Base-by-base conservation (phyloP, 2,329 filamentous ascomycete species). In the Trichoderma citrinoviride region DNA sequence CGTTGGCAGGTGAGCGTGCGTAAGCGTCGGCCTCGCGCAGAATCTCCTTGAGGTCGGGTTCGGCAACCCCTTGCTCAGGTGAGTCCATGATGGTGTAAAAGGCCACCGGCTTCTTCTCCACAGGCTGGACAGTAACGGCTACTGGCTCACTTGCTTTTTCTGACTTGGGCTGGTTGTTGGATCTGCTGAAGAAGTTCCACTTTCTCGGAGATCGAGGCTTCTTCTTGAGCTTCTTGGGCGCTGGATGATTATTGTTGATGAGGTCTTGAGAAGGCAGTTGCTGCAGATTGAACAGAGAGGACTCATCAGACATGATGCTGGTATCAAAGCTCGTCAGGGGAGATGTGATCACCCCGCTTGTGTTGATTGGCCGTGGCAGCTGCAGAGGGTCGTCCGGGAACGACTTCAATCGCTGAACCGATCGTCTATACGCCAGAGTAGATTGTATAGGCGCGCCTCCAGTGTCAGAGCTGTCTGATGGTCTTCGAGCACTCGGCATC, bases 1-100 rank as follows among this genome's bases (percentile, higher is more conserved):
- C 29, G 17, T 64, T 53, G 17, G 65, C 71, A 2, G 69, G 67
- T 5, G 71, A 69, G 47, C 70, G 67, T 1, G 68, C 67, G 21
- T 77, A 76, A 29, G 77, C 76, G 47, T 80, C 78, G 14, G 81
- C 84, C 69, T 84, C 82, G 21, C 82, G 80, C 27, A 86, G 73
- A 17, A 85, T 79, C 33, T 83, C 80, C 40, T 76, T 75, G 5
- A 79, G 72, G 54, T 77, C 75, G 0, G 74, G 70, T 19, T 80
- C 79, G 7, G 80, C 73, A 54, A 84, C 79, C 70, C 84, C 82
- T 67, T 81, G 80, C 67, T 87, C 85, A 0, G 84, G 82, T 2
- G 81, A 82, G 70, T 88, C 85, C 72, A 88, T 81, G 73, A 88
- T 84, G 7, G 86, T 81, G 70, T 89, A 88, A 68, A 85, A 87